Conservation (phyloP, 2,329 filamentous ascomycete species). For the Juglanconis oblonga region DNA sequence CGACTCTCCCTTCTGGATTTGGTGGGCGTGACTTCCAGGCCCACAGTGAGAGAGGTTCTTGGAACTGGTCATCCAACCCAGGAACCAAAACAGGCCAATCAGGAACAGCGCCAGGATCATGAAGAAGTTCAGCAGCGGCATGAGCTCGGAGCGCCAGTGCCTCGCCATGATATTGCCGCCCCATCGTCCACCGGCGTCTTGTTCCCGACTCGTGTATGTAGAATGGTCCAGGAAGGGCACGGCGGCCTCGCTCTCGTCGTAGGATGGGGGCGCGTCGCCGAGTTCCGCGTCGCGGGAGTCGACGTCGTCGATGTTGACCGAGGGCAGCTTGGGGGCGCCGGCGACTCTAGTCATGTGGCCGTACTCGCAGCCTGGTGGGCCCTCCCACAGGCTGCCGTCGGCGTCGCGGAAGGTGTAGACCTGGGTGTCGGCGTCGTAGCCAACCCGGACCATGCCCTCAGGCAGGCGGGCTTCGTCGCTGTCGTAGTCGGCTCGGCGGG, state of each 20-base stretch:
- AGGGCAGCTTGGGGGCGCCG: constrained; percentile 21
- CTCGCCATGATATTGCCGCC: constrained; percentile 23
- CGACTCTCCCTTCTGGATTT: constrained; percentile 45
- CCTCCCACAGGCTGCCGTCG: constrained; percentile 43
- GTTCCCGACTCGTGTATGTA: neutral
- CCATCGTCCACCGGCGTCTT: neutral
- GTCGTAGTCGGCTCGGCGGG: constrained; percentile 20
- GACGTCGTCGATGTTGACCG: constrained; percentile 12
- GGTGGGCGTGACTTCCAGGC: constrained; percentile 33
- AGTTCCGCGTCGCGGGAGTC: constrained; percentile 23
- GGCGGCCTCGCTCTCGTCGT: constrained; percentile 18
- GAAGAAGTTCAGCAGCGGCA: constrained; percentile 58
- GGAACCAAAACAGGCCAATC: constrained; percentile 47
- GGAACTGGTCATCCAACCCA: constrained; percentile 28
- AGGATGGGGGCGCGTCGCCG: constrained; percentile 10
- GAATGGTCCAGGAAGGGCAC: constrained; percentile 11
- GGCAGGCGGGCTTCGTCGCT: constrained; percentile 44
- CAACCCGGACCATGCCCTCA: constrained; percentile 45
- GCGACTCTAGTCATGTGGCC: constrained; percentile 41
- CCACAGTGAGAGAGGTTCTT: constrained; percentile 19
- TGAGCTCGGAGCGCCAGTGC: constrained; percentile 51
- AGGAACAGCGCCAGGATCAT: constrained; percentile 50
- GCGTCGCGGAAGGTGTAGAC: constrained; percentile 44
- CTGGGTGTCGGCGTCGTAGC: constrained; percentile 49
- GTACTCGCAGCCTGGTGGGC: constrained; percentile 42